Conservation (phyloP, 1,284 basidiomycete species). For the Pseudozyma pruni region DNA sequence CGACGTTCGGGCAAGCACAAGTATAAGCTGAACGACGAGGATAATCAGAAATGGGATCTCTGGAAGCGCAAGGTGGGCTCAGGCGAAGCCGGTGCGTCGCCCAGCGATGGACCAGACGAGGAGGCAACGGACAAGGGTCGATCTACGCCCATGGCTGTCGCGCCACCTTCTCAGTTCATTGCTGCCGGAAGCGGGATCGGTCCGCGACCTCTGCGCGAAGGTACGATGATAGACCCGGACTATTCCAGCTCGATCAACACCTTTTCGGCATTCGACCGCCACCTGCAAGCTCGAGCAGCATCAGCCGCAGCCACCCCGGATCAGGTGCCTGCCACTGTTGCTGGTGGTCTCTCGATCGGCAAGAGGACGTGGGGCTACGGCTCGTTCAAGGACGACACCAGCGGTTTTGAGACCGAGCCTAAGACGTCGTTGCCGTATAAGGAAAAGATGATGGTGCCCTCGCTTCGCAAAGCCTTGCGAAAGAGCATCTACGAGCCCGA, state of each 20-base stretch:
- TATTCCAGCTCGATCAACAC: constrained; percentile 16
- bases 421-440: constrained; percentile 66
- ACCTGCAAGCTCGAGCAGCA: constrained; percentile 18
- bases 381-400: constrained; percentile 43
- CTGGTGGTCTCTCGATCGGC: constrained; percentile 30
- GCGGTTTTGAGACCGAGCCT: constrained; percentile 62
- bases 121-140: constrained; percentile 17
- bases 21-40: constrained; percentile 53
- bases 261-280: constrained; percentile 32
- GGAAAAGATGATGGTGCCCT: constrained; percentile 64
- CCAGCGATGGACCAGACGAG: neutral
- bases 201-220: constrained; percentile 34
- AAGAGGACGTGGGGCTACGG: constrained; percentile 46
- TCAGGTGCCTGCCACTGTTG: neutral
- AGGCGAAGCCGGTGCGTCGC: neutral
- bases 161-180: constrained; percentile 39
- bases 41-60: constrained; percentile 53
- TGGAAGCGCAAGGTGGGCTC: constrained; percentile 48
- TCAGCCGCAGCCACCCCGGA: neutral
- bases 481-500: constrained; percentile 39
- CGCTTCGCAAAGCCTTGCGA: constrained; percentile 56
- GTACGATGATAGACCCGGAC: constrained; percentile 44
- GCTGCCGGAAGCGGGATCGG: constrained; percentile 44
- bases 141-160: constrained; percentile 48
- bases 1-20: constrained; percentile 43